These are phyloP conservation scores for Entonaema liquescens DNA, from an alignment of 495 filamentous ascomycete genomes.

Conservation along the genomic window DNA sequence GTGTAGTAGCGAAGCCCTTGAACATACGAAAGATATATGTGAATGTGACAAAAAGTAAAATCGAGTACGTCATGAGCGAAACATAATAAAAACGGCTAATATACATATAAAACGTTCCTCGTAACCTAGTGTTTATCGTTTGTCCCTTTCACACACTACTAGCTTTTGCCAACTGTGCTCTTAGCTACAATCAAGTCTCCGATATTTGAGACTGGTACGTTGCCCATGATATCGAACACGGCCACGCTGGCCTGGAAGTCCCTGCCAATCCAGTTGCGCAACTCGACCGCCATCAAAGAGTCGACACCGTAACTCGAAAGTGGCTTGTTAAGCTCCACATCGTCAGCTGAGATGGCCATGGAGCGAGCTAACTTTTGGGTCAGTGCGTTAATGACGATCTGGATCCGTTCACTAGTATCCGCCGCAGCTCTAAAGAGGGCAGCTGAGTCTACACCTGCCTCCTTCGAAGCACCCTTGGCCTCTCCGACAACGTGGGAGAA, in stretches of 20 bases:
- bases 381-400: conserved; percentile 47
- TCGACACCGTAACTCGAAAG: conserved; percentile 62
- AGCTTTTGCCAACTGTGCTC: conserved; percentile 27
- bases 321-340: conserved; percentile 50
- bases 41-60: neutral
- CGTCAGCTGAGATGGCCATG: conserved; percentile 48
- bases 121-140: neutral
- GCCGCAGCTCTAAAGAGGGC: conserved; percentile 36
- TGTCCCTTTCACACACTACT: neutral
- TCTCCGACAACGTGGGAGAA: conserved; percentile 39
- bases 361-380: conserved; percentile 46
- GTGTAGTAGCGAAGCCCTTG: too few species aligned
- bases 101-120: neutral
- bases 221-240: conserved; percentile 60
- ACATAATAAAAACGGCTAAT: neutral
- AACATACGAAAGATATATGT: too few species aligned
- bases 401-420: conserved; percentile 39
- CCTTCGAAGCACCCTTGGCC: conserved; percentile 14
- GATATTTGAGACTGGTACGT: conserved; percentile 37
- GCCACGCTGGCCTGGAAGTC: conserved; percentile 55
- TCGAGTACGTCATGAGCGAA: neutral
- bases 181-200: conserved; percentile 30
- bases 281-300: conserved; percentile 65
- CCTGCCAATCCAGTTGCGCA: conserved; percentile 62
- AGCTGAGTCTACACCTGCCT: conserved; percentile 16